These are phyloP conservation scores for Xylariaceae sp. DNA, from an alignment of 2,329 filamentous ascomycete species.

Conservation along the genomic window DNA sequence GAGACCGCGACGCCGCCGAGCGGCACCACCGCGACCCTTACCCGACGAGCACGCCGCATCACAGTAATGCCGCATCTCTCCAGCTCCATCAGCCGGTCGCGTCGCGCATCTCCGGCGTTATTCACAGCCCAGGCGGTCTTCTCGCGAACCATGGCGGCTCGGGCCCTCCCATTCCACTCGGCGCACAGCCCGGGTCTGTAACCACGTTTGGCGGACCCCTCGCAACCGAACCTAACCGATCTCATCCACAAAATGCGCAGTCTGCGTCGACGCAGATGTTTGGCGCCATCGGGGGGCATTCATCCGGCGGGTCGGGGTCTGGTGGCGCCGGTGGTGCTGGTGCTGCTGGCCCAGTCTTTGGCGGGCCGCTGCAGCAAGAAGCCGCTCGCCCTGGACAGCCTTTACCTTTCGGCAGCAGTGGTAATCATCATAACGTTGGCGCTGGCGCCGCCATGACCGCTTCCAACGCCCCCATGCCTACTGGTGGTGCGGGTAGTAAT, in stretches of 20 bases:
- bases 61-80: constrained; percentile 82
- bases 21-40: constrained; percentile 60
- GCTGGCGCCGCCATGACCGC: constrained; percentile 46
- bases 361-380: constrained; percentile 62
- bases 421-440: constrained; percentile 41
- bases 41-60: constrained; percentile 63
- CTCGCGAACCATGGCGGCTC: constrained; percentile 68
- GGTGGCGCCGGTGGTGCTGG: constrained; percentile 51
- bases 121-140: constrained; percentile 88
- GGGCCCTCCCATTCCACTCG: constrained; percentile 49
- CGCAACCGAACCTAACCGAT: constrained; percentile 49
- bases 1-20: constrained; percentile 64
- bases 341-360: constrained; percentile 56
- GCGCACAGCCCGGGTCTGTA: constrained; percentile 48
- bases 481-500: constrained; percentile 37
- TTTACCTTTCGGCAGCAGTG: constrained; percentile 51
- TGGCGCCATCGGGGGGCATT: constrained; percentile 31
- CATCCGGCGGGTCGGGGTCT: constrained; percentile 31
- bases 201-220: constrained; percentile 52
- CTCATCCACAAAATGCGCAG: constrained; percentile 49
- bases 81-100: constrained; percentile 94
- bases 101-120: constrained; percentile 70
- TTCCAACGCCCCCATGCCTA: constrained; percentile 27
- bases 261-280: constrained; percentile 53
- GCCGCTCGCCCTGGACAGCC: constrained; percentile 58